These are phyloP conservation scores for Lycium ferocissimum DNA, from an alignment of 257 asterid genomes.

Conservation along the genomic window DNA sequence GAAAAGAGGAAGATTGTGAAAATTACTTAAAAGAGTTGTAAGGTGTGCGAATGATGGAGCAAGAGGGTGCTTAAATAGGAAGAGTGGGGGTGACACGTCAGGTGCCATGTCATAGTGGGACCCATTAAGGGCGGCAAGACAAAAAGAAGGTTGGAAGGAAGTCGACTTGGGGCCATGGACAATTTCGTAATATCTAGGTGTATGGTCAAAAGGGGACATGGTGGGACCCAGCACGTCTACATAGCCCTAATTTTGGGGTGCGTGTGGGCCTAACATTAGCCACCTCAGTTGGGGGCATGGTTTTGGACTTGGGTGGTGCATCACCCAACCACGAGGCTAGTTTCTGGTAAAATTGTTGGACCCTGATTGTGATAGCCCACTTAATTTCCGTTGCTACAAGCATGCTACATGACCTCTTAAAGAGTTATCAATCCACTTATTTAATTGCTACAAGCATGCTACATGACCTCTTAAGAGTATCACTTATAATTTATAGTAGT, in stretches of 20 bases:
- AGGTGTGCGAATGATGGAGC: constrained; percentile 30
- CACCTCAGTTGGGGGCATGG: constrained; percentile 54
- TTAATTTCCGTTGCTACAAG: constrained; percentile 47
- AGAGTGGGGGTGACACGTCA: constrained; percentile 48
- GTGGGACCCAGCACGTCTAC: constrained; percentile 45
- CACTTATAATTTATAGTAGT: not conserved
- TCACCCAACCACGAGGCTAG: constrained; percentile 60
- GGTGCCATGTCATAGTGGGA: constrained; percentile 51
- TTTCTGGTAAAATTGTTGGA: constrained; percentile 76
- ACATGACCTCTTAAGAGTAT: constrained; percentile 35
- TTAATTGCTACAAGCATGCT: constrained; percentile 46
- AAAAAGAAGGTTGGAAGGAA: constrained; percentile 47
- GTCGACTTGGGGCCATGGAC: constrained; percentile 46
- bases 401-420: constrained; percentile 44
- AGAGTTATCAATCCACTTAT: no score
- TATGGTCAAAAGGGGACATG: constrained; percentile 40
- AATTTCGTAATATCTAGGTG: constrained; percentile 41
- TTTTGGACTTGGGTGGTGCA: constrained; percentile 45
- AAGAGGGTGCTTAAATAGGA: constrained; percentile 47
- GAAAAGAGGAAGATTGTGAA: not conserved
- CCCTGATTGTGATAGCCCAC: constrained; percentile 70
- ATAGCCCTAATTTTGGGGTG: constrained; percentile 36
- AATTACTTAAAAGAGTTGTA: not conserved
- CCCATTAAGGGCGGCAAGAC: constrained; percentile 38
- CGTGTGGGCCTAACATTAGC: constrained; percentile 47